Percentiles rank a stretch among this genome's conserved stretches.
These are phyloP conservation scores for Trichomonas tenax DNA, from an alignment of 208 protist species.

Conservation along the genomic window DNA sequence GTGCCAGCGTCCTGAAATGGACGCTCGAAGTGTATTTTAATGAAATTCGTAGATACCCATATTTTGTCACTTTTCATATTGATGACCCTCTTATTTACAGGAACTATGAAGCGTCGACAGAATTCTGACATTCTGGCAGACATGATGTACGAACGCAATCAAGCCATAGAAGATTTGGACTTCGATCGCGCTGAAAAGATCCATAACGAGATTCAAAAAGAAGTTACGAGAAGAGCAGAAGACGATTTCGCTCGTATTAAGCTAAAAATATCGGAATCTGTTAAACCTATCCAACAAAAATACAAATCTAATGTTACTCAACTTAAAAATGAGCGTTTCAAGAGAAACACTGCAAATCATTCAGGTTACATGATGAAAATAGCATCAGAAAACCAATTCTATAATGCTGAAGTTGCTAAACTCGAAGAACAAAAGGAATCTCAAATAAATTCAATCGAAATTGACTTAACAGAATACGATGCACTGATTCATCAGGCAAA, in stretches of 20 bases:
- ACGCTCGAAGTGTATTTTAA: too few species aligned
- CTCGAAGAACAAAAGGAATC: neutral
- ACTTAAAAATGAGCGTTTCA: neutral
- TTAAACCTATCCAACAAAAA: neutral
- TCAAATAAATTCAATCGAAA: neutral
- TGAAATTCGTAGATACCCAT: too few species aligned
- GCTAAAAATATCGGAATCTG: neutral
- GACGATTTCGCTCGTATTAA: neutral
- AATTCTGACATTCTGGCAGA: neutral
- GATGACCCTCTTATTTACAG: neutral
- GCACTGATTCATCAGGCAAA: neutral
- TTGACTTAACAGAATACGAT: neutral
- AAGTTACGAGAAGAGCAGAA: neutral
- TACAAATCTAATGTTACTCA: neutral
- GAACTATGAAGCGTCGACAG: neutral
- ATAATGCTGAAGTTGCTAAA: neutral
- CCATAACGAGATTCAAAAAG: neutral
- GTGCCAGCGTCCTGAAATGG: too few species aligned
- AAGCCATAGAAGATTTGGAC: neutral
- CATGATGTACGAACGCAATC: neutral
- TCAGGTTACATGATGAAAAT: neutral
- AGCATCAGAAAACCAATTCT: neutral
- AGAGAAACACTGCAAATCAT: neutral
- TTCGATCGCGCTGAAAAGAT: neutral
- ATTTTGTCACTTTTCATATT: neutral